A percentile compares a stretch with the other conserved stretches of the same genome.
Evolutionary conservation across 805 yeast species (phyloP).

Genomic region (Pichia pseudocactophila): DNA sequence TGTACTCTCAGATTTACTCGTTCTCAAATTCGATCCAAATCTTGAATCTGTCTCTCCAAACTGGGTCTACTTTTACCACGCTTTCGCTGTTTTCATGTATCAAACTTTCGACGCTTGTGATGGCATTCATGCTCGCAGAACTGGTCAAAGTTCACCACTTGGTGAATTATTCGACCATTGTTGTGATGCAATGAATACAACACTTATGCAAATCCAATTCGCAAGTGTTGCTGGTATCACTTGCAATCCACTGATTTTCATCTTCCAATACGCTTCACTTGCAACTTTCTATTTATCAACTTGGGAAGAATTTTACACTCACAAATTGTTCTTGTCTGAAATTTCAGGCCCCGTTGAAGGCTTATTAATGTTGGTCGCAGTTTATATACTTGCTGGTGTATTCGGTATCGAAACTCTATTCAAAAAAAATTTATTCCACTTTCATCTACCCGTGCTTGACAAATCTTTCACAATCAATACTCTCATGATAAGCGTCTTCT

Average conservation of each 20-base stretch:
- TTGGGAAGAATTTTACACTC: conserved; percentile 95
- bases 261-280: conserved; percentile 65
- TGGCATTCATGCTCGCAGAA: conserved; percentile 90
- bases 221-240: conserved; percentile 61
- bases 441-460: conserved; percentile 24
- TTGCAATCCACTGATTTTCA: conserved; percentile 53
- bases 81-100: conserved; percentile 76
- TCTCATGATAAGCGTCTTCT: conserved; percentile 35
- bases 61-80: conserved; percentile 73
- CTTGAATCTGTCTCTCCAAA: conserved; percentile 52
- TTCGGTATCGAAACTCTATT: conserved; percentile 58
- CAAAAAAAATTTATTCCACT: conserved; percentile 33
- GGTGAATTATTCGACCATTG: conserved; percentile 95
- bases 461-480: conserved; percentile 17
- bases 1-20: conserved; percentile 50
- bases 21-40: conserved; percentile 65
- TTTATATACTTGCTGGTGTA: conserved; percentile 55
- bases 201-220: conserved; percentile 66
- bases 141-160: conserved; percentile 90
- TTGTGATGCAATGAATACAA: conserved; percentile 55
- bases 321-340: conserved; percentile 63
- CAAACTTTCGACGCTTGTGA: conserved; percentile 96
- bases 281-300: conserved; percentile 83
- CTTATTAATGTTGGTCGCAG: conserved; percentile 48
- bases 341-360: conserved; percentile 97